Conservation (phyloP, 1,284 basidiomycete genomes). For the Cutaneotrichosporon cavernicola region DNA sequence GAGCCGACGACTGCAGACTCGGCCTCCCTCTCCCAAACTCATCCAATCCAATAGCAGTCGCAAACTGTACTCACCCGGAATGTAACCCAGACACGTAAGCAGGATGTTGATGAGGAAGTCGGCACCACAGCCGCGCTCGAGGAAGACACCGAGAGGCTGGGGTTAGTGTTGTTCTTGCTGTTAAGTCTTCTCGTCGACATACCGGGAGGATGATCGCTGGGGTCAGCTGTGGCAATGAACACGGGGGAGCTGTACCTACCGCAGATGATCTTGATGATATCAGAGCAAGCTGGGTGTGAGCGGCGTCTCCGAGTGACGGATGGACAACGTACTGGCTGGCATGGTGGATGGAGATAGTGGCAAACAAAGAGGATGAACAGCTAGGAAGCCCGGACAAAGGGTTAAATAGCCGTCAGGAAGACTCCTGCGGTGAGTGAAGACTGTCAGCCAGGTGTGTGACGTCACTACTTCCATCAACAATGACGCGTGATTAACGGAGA, state of each 20-base stretch:
- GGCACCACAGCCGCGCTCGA: constrained; percentile 46
- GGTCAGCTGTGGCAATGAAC: constrained; percentile 4
- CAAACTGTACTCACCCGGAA: constrained; percentile 33
- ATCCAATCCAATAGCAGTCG: neutral
- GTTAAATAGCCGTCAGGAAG: too few species aligned
- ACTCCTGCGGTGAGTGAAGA: neutral
- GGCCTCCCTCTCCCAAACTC: neutral
- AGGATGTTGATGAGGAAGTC: constrained; percentile 49
- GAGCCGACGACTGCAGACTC: neutral
- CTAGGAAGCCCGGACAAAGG: too few species aligned
- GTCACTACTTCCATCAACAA: neutral
- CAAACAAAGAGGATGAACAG: constrained; percentile 11
- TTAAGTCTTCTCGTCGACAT: constrained; percentile 3
- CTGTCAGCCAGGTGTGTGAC: neutral
- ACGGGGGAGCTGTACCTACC: constrained; percentile 11
- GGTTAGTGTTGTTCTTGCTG: neutral
- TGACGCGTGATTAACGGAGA: neutral
- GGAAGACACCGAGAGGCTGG: constrained; percentile 49
- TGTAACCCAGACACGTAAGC: constrained; percentile 47
- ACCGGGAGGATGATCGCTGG: constrained; percentile 42
- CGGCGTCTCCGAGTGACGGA: constrained; percentile 1
- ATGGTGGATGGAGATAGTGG: constrained; percentile 5
- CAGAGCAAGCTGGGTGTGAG: constrained; percentile 32
- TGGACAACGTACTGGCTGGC: constrained; percentile 15
- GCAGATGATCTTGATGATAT: constrained; percentile 46